phyloP scores from a whole-genome alignment of 805 yeast species.

The Zygosaccharomyces bailii region DNA sequence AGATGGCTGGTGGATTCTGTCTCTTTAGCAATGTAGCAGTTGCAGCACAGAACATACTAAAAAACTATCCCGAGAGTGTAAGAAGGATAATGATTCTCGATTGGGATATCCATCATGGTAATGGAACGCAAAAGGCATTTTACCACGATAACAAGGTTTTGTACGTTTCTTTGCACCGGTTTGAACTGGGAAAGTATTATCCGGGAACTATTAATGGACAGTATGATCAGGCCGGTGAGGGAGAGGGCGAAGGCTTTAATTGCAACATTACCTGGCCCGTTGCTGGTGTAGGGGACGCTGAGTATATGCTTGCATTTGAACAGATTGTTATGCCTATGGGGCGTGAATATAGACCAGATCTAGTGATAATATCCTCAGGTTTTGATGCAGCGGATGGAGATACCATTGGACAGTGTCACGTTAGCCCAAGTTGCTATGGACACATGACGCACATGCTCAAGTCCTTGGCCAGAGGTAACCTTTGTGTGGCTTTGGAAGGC shows the following conservation, averaged over 20 bases:
- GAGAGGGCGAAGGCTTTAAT: conserved; percentile 79
- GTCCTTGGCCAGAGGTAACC: conserved; percentile 79
- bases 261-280: conserved; percentile 92
- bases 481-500: conserved; percentile 91
- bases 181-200: conserved; percentile 86
- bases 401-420: conserved; percentile 93
- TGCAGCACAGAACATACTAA: conserved; percentile 82
- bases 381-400: conserved; percentile 99
- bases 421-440: conserved; percentile 93
- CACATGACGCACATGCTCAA: conserved; percentile 92
- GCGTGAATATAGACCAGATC: conserved; percentile 85
- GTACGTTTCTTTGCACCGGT: conserved; percentile 88
- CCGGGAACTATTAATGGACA: conserved; percentile 92
- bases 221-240: conserved; percentile 77
- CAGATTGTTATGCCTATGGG: conserved; percentile 85
- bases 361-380: conserved; percentile 90
- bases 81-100: conserved; percentile 79
- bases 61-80: conserved; percentile 83
- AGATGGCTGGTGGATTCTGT: conserved; percentile 95
- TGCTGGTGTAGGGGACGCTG: conserved; percentile 93
- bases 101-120: conserved; percentile 99
- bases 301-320: conserved; percentile 86
- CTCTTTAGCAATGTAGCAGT: conserved; percentile 95
- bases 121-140: conserved; percentile 95
- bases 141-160: conserved; percentile 84